These are phyloP conservation scores for Clonostachys sp. DNA, from an alignment of 2,329 filamentous ascomycete genomes.

Conservation along the genomic window DNA sequence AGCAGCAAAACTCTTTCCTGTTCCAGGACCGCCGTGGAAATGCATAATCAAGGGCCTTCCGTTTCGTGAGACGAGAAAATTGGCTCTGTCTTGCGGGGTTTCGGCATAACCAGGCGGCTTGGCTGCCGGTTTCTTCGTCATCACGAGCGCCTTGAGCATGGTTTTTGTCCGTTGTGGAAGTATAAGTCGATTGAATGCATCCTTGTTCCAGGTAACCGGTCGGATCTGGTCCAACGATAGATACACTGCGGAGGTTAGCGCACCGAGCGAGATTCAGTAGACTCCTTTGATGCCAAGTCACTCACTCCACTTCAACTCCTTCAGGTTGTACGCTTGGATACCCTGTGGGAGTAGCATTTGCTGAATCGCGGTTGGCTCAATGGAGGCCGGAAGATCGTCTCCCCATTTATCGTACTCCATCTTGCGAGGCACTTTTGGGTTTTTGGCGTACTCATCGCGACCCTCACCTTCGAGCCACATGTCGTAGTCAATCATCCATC, in stretches of 20 bases:
- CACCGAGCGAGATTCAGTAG: too few species aligned
- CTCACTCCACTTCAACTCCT: too few species aligned
- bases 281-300: too few species aligned
- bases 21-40: slow-evolving; percentile 21
- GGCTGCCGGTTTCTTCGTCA: slow-evolving; percentile 8
- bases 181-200: slow-evolving; percentile 9
- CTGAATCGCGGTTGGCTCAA: too few species aligned
- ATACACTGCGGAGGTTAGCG: background rate
- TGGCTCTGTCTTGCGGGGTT: background rate
- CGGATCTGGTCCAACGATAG: background rate
- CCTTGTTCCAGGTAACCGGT: slow-evolving; percentile 7
- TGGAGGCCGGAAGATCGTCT: too few species aligned
- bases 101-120: slow-evolving; percentile 4
- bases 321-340: too few species aligned
- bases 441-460: too few species aligned
- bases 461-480: too few species aligned
- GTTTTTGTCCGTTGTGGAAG: slow-evolving; percentile 13
- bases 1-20: slow-evolving; percentile 23
- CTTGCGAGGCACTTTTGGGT: too few species aligned
- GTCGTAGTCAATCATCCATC: too few species aligned
- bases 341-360: too few species aligned
- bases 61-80: slow-evolving; percentile 24
- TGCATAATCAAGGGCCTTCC: slow-evolving; percentile 20
- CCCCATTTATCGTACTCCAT: too few species aligned
- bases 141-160: slow-evolving; percentile 18